Percentiles rank a stretch among this genome's conserved stretches.
Conservation (phyloP, 2,329 filamentous ascomycete genomes). For the Akanthomyces lecanii region DNA sequence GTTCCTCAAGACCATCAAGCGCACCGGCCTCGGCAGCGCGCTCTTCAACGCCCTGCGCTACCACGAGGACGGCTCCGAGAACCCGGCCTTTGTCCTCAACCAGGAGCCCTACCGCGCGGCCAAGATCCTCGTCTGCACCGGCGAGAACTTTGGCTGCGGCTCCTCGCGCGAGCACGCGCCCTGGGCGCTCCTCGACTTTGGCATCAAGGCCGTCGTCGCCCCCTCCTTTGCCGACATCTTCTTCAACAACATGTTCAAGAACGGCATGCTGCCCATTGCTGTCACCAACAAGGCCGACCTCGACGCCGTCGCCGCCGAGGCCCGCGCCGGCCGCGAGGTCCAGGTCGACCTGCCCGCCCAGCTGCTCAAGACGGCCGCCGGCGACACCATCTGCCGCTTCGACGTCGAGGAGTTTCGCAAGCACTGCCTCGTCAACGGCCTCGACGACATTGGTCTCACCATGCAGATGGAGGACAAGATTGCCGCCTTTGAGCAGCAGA, state of each 20-base stretch:
- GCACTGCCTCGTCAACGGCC: slow-evolving; percentile 87
- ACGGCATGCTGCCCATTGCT: slow-evolving; percentile 89
- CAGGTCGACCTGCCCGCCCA: slow-evolving; percentile 88
- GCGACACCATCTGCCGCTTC: slow-evolving; percentile 71
- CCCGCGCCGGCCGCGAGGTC: slow-evolving; percentile 73
- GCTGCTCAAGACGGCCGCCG: slow-evolving; percentile 69
- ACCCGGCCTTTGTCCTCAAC: slow-evolving; percentile 84
- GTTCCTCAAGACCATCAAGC: slow-evolving; percentile 98
- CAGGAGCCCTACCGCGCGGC: slow-evolving; percentile 75
- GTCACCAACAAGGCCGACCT: slow-evolving; percentile 66
- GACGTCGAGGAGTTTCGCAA: slow-evolving; percentile 92
- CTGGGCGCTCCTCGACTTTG: slow-evolving; percentile 95
- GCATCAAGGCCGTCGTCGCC: slow-evolving; percentile 89
- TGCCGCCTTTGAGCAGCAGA: slow-evolving; percentile 70
- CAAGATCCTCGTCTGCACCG: slow-evolving; percentile 89
- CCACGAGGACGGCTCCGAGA: slow-evolving; percentile 67
- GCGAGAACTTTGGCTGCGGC: slow-evolving; percentile 93
- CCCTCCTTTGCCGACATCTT: slow-evolving; percentile 76
- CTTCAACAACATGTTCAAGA: slow-evolving; percentile 99
- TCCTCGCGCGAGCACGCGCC: slow-evolving; percentile 91
- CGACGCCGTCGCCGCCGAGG: slow-evolving; percentile 69
- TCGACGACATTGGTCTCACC: slow-evolving; percentile 93
- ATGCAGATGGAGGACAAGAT: slow-evolving; percentile 93
- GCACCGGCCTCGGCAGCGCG: slow-evolving; percentile 83
- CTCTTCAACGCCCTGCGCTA: slow-evolving; percentile 85